Base-by-base conservation (phyloP, 495 filamentous ascomycete genomes). In the Clavariopsis aquatica region DNA sequence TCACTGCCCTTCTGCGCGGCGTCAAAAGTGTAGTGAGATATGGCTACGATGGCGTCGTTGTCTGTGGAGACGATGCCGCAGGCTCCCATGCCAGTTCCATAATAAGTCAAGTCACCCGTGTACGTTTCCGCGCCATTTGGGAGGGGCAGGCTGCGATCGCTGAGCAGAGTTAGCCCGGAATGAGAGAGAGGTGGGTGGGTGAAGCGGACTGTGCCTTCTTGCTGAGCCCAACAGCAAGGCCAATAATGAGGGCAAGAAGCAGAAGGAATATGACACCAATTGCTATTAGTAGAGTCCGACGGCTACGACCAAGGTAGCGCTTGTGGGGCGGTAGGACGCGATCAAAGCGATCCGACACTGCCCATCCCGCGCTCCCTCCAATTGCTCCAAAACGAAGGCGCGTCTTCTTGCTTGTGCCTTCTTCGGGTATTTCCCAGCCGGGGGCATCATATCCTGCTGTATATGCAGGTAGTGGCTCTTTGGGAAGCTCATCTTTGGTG, bases 61-160 rank as follows among this genome's bases (percentile, higher is more conserved):
- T 72, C 72, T 0, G 71, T 76, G 41, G 79, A 84, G 9, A 74
- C 80, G 24, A 81, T 77, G 1, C 90, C 90, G 69, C 91, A 95
- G 1, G 89, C 83, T 19, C 90, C 90, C 1, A 92, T 78, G 0
- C 74, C 87, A 4, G 88, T 82, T 22, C 73, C 76, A 71, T 89
- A 93, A 77, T 87, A 92, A 0, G 88, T 92, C 36, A 91, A 69
- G 53, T 91, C 85, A 51, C 89, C 90, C 20, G 76, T 81, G 70
- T 85, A 85, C 3, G 75, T 73, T 2, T 76, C 69, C 0, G 69
- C 74, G 61, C 79, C 78, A 54, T 77, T 77, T 1, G 86, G 85
- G 1, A 89, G 82, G 0, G 86, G 82, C 31, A 88, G 77, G 66
- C 83, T 77, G 23, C 70, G 65, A 10, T 28, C 65, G 62, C 69